These are phyloP conservation scores for Candida sanyaensis DNA, from an alignment of 1,139 yeast genomes.

Conservation along the genomic window DNA sequence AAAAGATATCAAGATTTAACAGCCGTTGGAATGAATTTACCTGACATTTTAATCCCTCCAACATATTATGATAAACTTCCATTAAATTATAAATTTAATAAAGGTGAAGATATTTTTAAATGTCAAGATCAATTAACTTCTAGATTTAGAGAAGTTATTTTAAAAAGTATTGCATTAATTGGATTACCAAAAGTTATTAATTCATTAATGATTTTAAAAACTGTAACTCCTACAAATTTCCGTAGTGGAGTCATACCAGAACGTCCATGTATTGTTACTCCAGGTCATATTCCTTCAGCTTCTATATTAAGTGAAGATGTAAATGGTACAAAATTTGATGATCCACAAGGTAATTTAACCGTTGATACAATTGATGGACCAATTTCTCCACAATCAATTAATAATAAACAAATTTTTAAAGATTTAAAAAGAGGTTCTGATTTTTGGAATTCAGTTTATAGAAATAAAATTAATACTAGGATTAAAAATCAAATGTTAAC, in stretches of 20 bases:
- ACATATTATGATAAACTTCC: slow-evolving; percentile 43
- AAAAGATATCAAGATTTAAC: slow-evolving; percentile 39
- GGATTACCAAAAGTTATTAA: slow-evolving; percentile 89
- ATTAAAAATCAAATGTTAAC: slow-evolving; percentile 66
- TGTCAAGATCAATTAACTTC: slow-evolving; percentile 48
- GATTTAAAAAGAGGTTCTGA: slow-evolving; percentile 53
- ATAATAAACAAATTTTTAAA: slow-evolving; percentile 26
- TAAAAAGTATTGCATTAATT: slow-evolving; percentile 75
- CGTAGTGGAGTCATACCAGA: slow-evolving; percentile 31
- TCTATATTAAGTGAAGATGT: slow-evolving; percentile 44
- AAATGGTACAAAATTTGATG: slow-evolving; percentile 39
- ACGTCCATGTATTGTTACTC: slow-evolving; percentile 32
- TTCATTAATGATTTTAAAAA: slow-evolving; percentile 64
- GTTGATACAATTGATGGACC: slow-evolving; percentile 48
- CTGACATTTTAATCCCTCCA: slow-evolving; percentile 46
- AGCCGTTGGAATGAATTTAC: slow-evolving; percentile 47
- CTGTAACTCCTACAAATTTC: slow-evolving; percentile 60
- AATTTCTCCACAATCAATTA: slow-evolving; percentile 33
- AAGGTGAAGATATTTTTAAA: slow-evolving; percentile 34
- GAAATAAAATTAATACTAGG: slow-evolving; percentile 23
- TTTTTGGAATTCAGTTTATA: slow-evolving; percentile 76
- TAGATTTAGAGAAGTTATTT: slow-evolving; percentile 70
- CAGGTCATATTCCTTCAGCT: slow-evolving; percentile 40
- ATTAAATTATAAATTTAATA: slow-evolving; percentile 34
- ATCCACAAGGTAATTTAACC: slow-evolving; percentile 24